Percentiles rank a stretch among this genome's conserved stretches.
These are phyloP conservation scores for Zoysia japonica DNA, from an alignment of 176 grass and related monocot genomes.

Conservation along the genomic window DNA sequence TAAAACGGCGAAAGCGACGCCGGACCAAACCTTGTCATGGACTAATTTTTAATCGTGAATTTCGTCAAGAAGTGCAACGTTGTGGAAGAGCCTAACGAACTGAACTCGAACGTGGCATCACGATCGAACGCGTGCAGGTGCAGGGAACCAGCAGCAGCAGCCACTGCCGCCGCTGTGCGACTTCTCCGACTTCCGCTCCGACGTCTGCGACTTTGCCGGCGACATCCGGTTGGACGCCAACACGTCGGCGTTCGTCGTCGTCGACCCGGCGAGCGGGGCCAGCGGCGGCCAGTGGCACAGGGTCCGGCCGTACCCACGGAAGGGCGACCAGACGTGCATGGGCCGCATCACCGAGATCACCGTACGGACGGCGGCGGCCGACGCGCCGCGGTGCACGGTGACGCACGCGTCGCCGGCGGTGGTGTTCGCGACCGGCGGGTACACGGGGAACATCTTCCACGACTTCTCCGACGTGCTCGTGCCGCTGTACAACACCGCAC, in stretches of 20 bases:
- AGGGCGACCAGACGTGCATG: constrained; percentile 68
- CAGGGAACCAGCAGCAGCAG: background rate
- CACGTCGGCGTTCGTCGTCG: constrained; percentile 46
- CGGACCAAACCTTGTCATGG: background rate
- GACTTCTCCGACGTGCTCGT: constrained; percentile 95
- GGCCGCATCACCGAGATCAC: constrained; percentile 46
- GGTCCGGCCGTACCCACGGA: constrained; percentile 78
- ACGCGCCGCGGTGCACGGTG: constrained; percentile 42
- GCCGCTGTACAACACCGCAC: constrained; percentile 67
- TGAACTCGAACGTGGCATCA: background rate
- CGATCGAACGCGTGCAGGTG: background rate
- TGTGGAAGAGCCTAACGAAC: background rate
- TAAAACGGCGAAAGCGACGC: constrained; percentile 23
- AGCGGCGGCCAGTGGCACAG: constrained; percentile 18
- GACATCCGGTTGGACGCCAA: constrained; percentile 76
- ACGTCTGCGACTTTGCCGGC: constrained; percentile 73
- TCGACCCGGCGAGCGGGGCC: constrained; percentile 13
- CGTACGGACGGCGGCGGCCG: constrained; percentile 36
- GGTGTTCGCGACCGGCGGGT: constrained; percentile 76
- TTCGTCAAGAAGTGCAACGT: background rate
- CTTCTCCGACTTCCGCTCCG: constrained; percentile 60
- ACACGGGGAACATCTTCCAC: constrained; percentile 98
- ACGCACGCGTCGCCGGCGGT: constrained; percentile 51
- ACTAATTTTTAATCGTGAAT: background rate
- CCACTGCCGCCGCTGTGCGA: constrained; percentile 49